Conservation (phyloP, 1,139 yeast species). For the Arxiozyma slooffiae region DNA sequence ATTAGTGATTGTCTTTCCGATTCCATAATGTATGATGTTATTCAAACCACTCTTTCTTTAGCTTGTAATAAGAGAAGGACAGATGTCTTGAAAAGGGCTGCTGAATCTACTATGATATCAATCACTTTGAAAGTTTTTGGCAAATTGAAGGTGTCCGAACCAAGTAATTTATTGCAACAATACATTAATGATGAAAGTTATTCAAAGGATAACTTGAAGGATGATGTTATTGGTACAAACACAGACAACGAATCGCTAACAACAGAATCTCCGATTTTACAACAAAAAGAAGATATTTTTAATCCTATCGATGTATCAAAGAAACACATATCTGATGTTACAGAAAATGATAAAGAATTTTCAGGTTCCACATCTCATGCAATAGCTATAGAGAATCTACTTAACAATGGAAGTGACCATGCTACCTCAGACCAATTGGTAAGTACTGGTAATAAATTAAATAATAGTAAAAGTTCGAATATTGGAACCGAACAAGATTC, state of each 20-base stretch:
- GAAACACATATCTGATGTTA: too few relatives aligned
- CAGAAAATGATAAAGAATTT: too few relatives aligned
- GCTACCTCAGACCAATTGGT: too few relatives aligned
- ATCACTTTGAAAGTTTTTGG: conserved; percentile 62
- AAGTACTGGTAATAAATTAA: too few relatives aligned
- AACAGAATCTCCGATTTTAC: neutral
- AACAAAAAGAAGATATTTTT: neutral
- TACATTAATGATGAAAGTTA: conserved; percentile 32
- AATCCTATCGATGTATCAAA: too few relatives aligned
- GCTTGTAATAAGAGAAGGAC: conserved; percentile 91
- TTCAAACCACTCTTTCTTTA: conserved; percentile 82
- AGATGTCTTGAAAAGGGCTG: conserved; percentile 79
- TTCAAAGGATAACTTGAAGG: conserved; percentile 29
- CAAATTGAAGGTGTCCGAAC: conserved; percentile 49
- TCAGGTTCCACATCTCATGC: too few relatives aligned
- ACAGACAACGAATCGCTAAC: neutral
- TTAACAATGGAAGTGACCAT: too few relatives aligned
- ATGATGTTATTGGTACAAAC: conserved; percentile 29
- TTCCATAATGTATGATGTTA: conserved; percentile 76
- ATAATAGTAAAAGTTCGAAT: too few relatives aligned
- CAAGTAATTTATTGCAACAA: conserved; percentile 29
- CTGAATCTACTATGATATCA: conserved; percentile 72
- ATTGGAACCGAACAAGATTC: too few relatives aligned
- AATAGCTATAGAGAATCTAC: too few relatives aligned
- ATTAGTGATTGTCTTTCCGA: conserved; percentile 61